These are phyloP conservation scores for Macadamia tetraphylla DNA, from an alignment of 164 flowering plant genomes.

Conservation along the genomic window DNA sequence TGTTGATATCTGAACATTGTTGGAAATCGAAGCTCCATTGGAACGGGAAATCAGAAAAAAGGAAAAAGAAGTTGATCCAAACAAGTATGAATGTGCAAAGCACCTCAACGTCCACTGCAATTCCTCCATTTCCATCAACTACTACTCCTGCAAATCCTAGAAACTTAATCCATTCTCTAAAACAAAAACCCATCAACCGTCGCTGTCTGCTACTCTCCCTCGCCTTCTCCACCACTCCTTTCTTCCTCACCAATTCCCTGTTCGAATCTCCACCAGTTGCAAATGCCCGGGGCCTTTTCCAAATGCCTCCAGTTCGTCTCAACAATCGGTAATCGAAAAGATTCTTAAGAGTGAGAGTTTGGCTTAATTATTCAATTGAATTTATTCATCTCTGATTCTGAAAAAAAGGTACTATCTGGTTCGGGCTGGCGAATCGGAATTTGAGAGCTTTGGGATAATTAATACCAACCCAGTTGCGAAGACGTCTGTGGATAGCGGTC, in stretches of 20 bases:
- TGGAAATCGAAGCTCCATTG: too few relatives aligned
- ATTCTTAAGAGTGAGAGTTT: too few relatives aligned
- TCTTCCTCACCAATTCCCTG: constrained; percentile 4
- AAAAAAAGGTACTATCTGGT: constrained; percentile 73
- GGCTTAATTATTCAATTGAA: neutral
- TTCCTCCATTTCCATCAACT: constrained; percentile 10
- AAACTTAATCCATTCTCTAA: constrained; percentile 7
- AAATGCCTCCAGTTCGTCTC: constrained; percentile 88
- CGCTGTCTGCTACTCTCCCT: constrained; percentile 47
- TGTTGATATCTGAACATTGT: too few relatives aligned
- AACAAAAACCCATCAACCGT: constrained; percentile 30
- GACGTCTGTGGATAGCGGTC: constrained; percentile 80
- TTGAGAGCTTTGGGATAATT: constrained; percentile 69
- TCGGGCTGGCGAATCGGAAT: constrained; percentile 91
- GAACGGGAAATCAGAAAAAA: neutral
- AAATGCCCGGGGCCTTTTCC: constrained; percentile 77
- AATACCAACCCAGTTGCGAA: constrained; percentile 93
- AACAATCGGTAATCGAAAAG: constrained; percentile 50
- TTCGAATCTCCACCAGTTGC: constrained; percentile 21
- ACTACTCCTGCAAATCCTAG: constrained; percentile 10
- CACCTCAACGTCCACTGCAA: neutral
- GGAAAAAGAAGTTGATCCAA: neutral
- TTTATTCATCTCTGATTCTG: neutral
- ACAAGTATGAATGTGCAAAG: constrained; percentile 1
- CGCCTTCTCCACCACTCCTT: constrained; percentile 27